phyloP scores from a whole-genome alignment of 2,329 filamentous ascomycete species.

The Corynespora cassiicola region DNA sequence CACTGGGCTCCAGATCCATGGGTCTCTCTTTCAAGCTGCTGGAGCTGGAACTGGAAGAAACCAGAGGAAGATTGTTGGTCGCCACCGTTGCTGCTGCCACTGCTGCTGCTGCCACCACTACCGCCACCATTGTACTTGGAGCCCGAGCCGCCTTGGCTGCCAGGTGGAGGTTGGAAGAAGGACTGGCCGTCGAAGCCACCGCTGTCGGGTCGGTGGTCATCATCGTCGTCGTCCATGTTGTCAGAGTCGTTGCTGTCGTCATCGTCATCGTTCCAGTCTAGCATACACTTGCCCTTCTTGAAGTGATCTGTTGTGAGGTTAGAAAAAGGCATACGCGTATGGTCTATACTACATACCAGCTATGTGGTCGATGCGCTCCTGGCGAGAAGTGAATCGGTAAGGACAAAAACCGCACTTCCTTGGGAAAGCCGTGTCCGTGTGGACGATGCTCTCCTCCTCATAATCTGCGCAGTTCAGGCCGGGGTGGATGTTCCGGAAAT shows the following conservation, averaged over 20 bases:
- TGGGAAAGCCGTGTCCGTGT: conserved; percentile 43
- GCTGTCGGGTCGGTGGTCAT: conserved; percentile 31
- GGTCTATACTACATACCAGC: conserved; percentile 17
- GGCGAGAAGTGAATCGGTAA: conserved; percentile 39
- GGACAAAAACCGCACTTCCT: conserved; percentile 44
- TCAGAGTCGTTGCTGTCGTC: conserved; percentile 30
- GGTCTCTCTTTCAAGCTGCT: conserved; percentile 22
- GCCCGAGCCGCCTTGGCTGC: conserved; percentile 19
- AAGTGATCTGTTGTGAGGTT: conserved; percentile 33
- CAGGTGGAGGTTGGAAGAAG: conserved; percentile 26
- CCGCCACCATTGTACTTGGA: conserved; percentile 25
- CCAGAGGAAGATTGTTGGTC: conserved; percentile 19
- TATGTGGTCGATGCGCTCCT: conserved; percentile 47
- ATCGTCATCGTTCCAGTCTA: conserved; percentile 43
- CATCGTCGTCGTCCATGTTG: conserved; percentile 31
- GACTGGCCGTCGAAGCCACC: conserved; percentile 29
- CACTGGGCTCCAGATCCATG: too few species aligned
- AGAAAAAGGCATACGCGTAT: neutral
- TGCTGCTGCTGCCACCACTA: conserved; percentile 14
- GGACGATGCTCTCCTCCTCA: conserved; percentile 38
- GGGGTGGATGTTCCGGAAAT: conserved; percentile 47
- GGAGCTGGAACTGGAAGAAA: conserved; percentile 42
- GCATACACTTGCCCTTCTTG: conserved; percentile 46
- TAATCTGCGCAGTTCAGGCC: conserved; percentile 36
- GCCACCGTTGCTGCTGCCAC: conserved; percentile 17